Base-by-base conservation (phyloP, 163 green algal genomes). In the Botryococcus braunii region DNA sequence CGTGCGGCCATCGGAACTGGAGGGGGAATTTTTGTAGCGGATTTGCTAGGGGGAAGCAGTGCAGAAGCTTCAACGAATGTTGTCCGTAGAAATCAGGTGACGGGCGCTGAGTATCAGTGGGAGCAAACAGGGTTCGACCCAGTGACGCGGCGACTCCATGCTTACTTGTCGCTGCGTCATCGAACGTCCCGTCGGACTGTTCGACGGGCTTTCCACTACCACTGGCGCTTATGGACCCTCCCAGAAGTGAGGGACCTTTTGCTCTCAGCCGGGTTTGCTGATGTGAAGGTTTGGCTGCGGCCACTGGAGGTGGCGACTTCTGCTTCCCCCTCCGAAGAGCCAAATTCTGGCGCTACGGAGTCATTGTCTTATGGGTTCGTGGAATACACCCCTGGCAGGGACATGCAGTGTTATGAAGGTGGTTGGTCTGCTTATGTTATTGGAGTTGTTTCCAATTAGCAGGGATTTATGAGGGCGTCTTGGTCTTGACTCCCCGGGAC, bases 171-270 rank as follows among this genome's bases (percentile, higher is more conserved):
- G 17, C 57, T 80, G n/a, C 58, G 59, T 32, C 43, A 74, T 41
- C 75, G 74, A 36, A 47, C 35, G 11, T 64, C 41, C 8, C 38
- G 46, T 58, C 65, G 71, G 68, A 39, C 65, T 4, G 11, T 69
- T 36, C 40, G 55, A 21, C 46, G 58, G 5, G 75, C 74, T 13
- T 82, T 84, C 66, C 67, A 38, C 5, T 79, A 85, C 72, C 59
- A 77, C 31, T 85, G 79, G 79, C 71, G 77, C 17, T 32, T 85
- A 56, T 85, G 79, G 79, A 81, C 73, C 0, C 68, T 82, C 17
- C 68, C 73, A 6, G 76, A 83, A 31, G 65, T 79, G 38, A 48
- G 48, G 4, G 73, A 83, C 40, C 70, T 77, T 31, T 65, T 83
- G 46, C 36, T 56, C n/a, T 61, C 74, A 35, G 76, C 76, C 32